These are phyloP conservation scores for Oropetium thomaeum DNA, from an alignment of 176 grass and related monocot genomes.

Conservation along the genomic window DNA sequence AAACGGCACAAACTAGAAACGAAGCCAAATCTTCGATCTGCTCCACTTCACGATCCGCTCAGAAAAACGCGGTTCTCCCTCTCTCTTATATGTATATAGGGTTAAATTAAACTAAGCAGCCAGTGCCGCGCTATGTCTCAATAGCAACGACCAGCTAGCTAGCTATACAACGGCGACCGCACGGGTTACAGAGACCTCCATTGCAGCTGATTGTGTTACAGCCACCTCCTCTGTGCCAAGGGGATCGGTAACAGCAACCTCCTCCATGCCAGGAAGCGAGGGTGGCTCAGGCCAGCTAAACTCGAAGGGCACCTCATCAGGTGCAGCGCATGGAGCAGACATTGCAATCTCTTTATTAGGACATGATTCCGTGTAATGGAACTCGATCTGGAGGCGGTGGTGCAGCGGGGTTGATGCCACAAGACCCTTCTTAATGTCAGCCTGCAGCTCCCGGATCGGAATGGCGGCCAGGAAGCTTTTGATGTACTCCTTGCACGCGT, in stretches of 20 bases:
- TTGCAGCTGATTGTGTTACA: neutral
- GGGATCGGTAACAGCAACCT: neutral
- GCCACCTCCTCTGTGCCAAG: neutral
- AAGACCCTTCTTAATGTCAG: constrained; percentile 86
- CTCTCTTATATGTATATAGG: constrained; percentile 24
- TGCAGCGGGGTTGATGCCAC: constrained; percentile 64
- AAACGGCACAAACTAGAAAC: constrained; percentile 47
- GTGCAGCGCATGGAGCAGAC: neutral
- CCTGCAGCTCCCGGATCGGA: constrained; percentile 81
- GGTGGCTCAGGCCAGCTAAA: constrained; percentile 49
- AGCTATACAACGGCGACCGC: constrained; percentile 35
- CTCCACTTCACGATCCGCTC: constrained; percentile 39
- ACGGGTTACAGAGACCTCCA: neutral
- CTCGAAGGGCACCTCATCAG: constrained; percentile 41
- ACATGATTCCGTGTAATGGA: constrained; percentile 69
- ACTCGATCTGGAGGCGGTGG: constrained; percentile 89
- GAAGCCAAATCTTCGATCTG: constrained; percentile 57
- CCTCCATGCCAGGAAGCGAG: constrained; percentile 22
- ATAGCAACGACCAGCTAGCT: constrained; percentile 2
- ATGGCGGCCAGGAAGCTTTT: constrained; percentile 95
- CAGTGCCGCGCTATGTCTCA: neutral
- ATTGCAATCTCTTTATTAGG: neutral
- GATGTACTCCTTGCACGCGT: constrained; percentile 91
- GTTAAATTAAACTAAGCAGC: constrained; percentile 33
- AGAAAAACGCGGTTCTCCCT: constrained; percentile 25